Conservation (phyloP, 768 basidiomycete species). For the Kwoniella dejecticola region DNA sequence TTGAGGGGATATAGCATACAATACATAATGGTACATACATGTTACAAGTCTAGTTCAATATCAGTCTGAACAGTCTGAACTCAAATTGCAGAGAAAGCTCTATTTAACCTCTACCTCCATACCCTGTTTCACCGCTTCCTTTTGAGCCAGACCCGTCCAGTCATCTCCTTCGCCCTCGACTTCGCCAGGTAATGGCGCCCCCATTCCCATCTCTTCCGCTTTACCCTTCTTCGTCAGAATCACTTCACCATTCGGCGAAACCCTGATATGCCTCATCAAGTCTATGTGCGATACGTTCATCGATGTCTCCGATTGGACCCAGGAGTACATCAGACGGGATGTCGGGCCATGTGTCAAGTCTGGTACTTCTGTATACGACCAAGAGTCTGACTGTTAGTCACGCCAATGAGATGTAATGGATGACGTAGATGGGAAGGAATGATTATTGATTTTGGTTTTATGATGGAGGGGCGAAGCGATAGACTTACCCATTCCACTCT, state of each 20-base stretch:
- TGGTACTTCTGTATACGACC: conserved; percentile 48
- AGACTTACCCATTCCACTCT: conserved; percentile 54
- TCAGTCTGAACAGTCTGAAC: no score
- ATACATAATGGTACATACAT: conserved; percentile 1
- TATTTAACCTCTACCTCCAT: conserved; percentile 10
- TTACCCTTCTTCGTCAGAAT: conserved; percentile 21
- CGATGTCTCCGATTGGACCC: conserved; percentile 39
- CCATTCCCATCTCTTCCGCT: conserved; percentile 19
- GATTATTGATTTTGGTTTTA: no score
- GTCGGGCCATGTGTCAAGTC: conserved; percentile 54
- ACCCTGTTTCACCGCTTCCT: neutral
- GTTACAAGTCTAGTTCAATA: neutral
- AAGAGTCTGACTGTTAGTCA: no score
- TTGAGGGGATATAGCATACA: neutral
- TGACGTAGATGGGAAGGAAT: no score
- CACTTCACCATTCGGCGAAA: conserved; percentile 28
- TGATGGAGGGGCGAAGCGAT: no score
- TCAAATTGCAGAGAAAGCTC: neutral
- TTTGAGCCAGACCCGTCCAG: conserved; percentile 29
- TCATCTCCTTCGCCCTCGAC: conserved; percentile 29
- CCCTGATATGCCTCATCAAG: conserved; percentile 40
- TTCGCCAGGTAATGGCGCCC: conserved; percentile 8
- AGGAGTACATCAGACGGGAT: conserved; percentile 45
- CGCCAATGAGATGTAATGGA: neutral
- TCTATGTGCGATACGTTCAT: conserved; percentile 42